Percentiles rank a stretch among this genome's conserved stretches.
These are phyloP conservation scores for Batkoa obscura DNA, from an alignment of 371 early-diverging fungal species.

Conservation along the genomic window DNA sequence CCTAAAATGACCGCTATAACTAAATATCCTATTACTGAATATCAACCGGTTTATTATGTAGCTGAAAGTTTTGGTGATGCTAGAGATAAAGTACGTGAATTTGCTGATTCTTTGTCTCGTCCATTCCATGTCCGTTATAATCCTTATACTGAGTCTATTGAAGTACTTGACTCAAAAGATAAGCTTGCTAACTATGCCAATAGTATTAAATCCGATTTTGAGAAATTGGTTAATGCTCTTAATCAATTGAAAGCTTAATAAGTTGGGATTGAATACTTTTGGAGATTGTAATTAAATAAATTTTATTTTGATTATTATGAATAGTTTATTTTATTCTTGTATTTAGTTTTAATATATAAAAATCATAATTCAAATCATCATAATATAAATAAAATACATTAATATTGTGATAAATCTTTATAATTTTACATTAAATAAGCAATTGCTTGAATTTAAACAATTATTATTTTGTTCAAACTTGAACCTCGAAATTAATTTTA, in stretches of 20 bases:
- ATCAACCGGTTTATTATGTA: constrained; percentile 89
- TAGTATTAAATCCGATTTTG: constrained; percentile 50
- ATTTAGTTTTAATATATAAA: no score
- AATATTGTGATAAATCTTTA: no score
- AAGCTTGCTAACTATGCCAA: constrained; percentile 60
- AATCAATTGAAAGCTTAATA: constrained; percentile 26
- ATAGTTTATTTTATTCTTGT: no score
- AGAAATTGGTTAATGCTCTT: constrained; percentile 43
- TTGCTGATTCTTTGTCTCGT: constrained; percentile 50
- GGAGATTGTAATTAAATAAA: no score
- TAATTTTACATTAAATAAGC: no score
- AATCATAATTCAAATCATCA: no score
- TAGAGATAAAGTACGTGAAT: constrained; percentile 74
- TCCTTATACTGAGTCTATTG: constrained; percentile 73
- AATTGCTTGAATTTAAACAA: no score
- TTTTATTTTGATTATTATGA: no score
- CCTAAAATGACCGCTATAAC: constrained; percentile 58
- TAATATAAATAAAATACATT: no score
- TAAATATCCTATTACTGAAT: constrained; percentile 84
- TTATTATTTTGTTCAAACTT: no score
- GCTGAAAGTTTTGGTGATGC: constrained; percentile 87
- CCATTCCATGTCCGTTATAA: constrained; percentile 86
- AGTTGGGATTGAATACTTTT: no score
- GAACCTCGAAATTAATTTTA: no score
- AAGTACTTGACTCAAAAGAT: constrained; percentile 70